Evolutionary conservation across 805 yeast species (phyloP).

Genomic region (Ogataea haglerorum): DNA sequence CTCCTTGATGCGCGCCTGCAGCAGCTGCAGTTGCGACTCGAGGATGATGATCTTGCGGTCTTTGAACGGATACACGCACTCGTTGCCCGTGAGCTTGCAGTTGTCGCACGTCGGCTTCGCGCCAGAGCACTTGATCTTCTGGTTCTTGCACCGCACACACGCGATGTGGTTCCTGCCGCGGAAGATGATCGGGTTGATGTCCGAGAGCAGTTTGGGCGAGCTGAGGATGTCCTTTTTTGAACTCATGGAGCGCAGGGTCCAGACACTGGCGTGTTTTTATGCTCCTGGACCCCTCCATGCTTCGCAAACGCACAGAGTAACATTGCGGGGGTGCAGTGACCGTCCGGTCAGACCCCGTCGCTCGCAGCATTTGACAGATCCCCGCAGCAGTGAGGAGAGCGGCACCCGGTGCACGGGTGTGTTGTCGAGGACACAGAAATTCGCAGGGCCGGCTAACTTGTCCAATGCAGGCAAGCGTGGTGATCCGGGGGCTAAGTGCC

Average conservation of each 20-base stretch:
- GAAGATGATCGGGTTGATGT: slow-evolving; percentile 25
- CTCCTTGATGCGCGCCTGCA: slow-evolving; percentile 24
- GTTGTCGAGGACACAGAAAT: too few relatives aligned
- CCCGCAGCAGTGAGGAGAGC: slow-evolving; percentile 6
- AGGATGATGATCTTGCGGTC: slow-evolving; percentile 30
- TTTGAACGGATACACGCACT: slow-evolving; percentile 28
- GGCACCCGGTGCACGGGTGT: background rate
- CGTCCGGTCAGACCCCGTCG: background rate
- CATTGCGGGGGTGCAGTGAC: slow-evolving; percentile 5
- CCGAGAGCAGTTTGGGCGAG: slow-evolving; percentile 8
- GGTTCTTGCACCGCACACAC: slow-evolving; percentile 47
- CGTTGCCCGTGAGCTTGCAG: slow-evolving; percentile 22
- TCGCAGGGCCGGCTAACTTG: too few relatives aligned
- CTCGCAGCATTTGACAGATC: background rate
- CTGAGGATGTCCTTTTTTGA: slow-evolving; percentile 17
- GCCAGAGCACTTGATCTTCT: slow-evolving; percentile 51
- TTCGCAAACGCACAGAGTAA: background rate
- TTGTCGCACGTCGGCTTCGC: slow-evolving; percentile 29
- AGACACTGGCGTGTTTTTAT: background rate
- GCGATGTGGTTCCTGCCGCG: slow-evolving; percentile 37
- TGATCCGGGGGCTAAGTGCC: slow-evolving; percentile 14
- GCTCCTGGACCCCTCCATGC: background rate
- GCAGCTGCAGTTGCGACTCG: slow-evolving; percentile 27
- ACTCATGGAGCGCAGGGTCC: slow-evolving; percentile 5
- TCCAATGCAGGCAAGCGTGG: slow-evolving; percentile 5